These are phyloP conservation scores for Xylaria multiplex DNA, from an alignment of 2,329 filamentous ascomycete species.

Conservation along the genomic window DNA sequence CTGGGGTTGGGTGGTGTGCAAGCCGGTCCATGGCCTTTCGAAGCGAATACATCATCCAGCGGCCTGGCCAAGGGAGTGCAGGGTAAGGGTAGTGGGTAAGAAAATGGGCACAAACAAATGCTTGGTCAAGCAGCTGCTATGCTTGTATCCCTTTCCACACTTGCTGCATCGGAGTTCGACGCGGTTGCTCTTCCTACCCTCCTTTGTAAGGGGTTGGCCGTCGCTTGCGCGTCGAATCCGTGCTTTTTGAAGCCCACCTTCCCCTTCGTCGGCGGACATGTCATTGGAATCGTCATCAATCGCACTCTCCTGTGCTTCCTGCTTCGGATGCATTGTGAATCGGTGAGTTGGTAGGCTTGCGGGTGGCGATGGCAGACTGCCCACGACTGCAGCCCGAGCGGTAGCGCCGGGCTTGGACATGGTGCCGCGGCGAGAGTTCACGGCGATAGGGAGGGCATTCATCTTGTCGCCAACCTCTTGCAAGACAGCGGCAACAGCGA, in stretches of 20 bases:
- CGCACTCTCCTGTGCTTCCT: slow-evolving; percentile 66
- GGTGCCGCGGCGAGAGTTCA: slow-evolving; percentile 70
- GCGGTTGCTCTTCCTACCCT: slow-evolving; percentile 80
- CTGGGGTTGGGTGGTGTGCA: slow-evolving; percentile 41
- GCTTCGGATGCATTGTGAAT: slow-evolving; percentile 61
- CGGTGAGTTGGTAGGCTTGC: slow-evolving; percentile 73
- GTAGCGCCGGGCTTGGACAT: slow-evolving; percentile 72
- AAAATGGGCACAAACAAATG: slow-evolving; percentile 92
- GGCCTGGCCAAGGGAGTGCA: slow-evolving; percentile 45
- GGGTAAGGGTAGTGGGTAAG: slow-evolving; percentile 56
- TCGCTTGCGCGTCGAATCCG: slow-evolving; percentile 78
- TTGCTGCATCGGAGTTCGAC: slow-evolving; percentile 94
- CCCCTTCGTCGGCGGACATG: slow-evolving; percentile 65
- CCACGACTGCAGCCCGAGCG: slow-evolving; percentile 62
- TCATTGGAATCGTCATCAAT: slow-evolving; percentile 75
- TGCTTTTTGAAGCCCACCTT: slow-evolving; percentile 59
- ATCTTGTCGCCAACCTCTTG: slow-evolving; percentile 71
- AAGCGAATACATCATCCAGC: slow-evolving; percentile 43
- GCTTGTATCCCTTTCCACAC: slow-evolving; percentile 99
- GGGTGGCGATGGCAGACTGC: slow-evolving; percentile 71
- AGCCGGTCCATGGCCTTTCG: slow-evolving; percentile 47
- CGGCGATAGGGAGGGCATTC: slow-evolving; percentile 66
- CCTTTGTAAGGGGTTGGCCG: slow-evolving; percentile 82
- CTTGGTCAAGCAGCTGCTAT: slow-evolving; percentile 99
- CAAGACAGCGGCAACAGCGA: slow-evolving; percentile 78